These are phyloP conservation scores for Candida gorgasii DNA, from an alignment of 805 yeast species.

Conservation along the genomic window DNA sequence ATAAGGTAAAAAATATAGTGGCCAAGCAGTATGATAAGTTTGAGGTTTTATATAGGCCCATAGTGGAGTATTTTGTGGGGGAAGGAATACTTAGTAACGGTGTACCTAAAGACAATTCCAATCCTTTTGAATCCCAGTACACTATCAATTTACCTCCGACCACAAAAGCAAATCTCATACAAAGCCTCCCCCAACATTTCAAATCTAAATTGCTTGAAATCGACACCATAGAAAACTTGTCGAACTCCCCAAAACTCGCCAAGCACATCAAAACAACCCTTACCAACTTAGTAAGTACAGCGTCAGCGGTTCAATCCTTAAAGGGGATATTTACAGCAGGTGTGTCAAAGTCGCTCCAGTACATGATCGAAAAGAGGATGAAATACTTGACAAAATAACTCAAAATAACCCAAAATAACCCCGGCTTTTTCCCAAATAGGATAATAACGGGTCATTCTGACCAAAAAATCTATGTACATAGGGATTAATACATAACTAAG, in stretches of 20 bases:
- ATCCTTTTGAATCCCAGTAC: not conserved
- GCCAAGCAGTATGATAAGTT: conserved; percentile 70
- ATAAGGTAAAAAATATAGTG: conserved; percentile 85
- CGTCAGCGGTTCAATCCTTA: conserved; percentile 73
- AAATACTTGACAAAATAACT: conserved; percentile 20
- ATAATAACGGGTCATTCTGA: too few species aligned
- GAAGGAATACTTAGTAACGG: too few species aligned
- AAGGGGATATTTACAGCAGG: conserved; percentile 94
- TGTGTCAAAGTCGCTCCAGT: conserved; percentile 60
- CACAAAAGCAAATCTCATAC: conserved; percentile 29
- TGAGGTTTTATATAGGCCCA: conserved; percentile 71
- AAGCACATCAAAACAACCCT: conserved; percentile 23
- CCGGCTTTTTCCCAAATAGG: too few species aligned
- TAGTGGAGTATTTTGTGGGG: conserved; percentile 19
- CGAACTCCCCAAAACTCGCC: conserved; percentile 25
- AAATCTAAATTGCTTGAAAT: conserved; percentile 36
- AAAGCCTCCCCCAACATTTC: conserved; percentile 52
- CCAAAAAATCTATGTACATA: too few species aligned
- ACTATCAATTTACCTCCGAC: not conserved
- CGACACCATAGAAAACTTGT: not conserved
- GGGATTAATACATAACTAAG: too few species aligned
- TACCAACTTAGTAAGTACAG: conserved; percentile 53
- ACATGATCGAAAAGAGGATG: conserved; percentile 69
- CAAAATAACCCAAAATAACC: not conserved
- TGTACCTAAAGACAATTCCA: not conserved